Percentiles rank a stretch among this genome's conserved stretches.
Evolutionary conservation across 78 protist species (phyloP).

Genomic region (Isochrysis galbana): DNA sequence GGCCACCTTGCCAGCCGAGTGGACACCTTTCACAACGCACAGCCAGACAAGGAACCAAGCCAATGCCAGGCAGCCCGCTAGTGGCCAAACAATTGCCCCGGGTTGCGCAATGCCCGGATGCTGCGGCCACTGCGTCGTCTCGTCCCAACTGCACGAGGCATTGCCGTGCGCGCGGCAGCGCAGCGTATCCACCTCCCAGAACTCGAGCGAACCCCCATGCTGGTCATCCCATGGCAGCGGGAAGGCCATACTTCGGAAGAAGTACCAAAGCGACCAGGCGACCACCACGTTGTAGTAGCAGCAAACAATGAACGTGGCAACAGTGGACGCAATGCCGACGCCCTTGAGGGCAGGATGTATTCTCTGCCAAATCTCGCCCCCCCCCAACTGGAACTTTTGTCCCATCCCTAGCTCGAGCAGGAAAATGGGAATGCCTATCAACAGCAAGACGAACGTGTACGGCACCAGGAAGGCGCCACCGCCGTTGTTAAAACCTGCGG

Average conservation of each 20-base stretch:
- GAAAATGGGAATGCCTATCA: not conserved
- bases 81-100: not conserved
- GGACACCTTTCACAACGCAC: not conserved
- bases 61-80: not conserved
- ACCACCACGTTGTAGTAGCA: slow-evolving; percentile 16
- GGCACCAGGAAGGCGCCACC: slow-evolving; percentile 47
- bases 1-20: not conserved
- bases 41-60: not conserved
- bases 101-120: not conserved
- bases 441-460: not conserved
- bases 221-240: slow-evolving; percentile 28
- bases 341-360: not conserved
- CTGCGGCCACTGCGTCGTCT: not conserved
- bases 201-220: not conserved
- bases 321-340: not conserved
- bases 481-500: not conserved
- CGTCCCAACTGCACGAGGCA: not conserved
- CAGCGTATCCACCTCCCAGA: slow-evolving; percentile 14
- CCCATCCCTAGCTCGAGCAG: slow-evolving; percentile 25
- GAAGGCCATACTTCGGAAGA: not conserved
- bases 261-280: not conserved
- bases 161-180: not conserved
- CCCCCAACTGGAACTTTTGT: not conserved
- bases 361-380: not conserved
- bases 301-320: not conserved